Evolutionary conservation across 768 basidiomycete genomes (phyloP), one percentile per base, ranked within the genome.

Genomic region (Mycena crocata): DNA sequence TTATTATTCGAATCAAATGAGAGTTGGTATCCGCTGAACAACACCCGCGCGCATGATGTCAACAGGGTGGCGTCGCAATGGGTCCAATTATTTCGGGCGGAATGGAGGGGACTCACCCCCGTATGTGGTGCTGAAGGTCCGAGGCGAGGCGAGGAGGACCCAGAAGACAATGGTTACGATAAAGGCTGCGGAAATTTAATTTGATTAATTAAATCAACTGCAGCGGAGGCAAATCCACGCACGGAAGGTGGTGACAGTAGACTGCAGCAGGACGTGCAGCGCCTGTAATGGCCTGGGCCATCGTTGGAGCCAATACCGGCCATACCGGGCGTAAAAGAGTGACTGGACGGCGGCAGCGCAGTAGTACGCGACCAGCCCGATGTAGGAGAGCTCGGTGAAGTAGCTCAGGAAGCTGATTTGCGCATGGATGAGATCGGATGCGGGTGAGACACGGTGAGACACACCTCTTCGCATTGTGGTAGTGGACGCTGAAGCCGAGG

Each of bases 111-210:
- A 79, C 83, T 50, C 60, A 89, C 87, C 52, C 13, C 62, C 67
- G 64, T 78, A 86, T 6, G 61, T 42, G 12, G 80, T 81, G 3
- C 26, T 49, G 66, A 90, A 87, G 0, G 84, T 83, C 2, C 66
- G 6, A 0, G 85, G 40, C 19, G 78, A 74, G 3, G 87, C 69
- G 7, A 92, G 79, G 14, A 91, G 73, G 0, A 81, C 73, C 91
- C 91, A 92, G 72, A 79, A 92, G 0, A 91, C 87, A 30, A 84
- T 75, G 0, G 90, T 90, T 2, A 91, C 89, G 14, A 92, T 68
- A 58, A 92, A 77, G 19, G 91, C 90, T 92, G 62, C 21, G 5
- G 24, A 37, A 28, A 28, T 6, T 14, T 10, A 26, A 13, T 35
- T 14, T 34, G 17, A 45, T 9, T 10, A 6, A 24, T 45, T 45